These are phyloP conservation scores for Mycosphaerella sp. DNA, from an alignment of 2,329 filamentous ascomycete species.

Conservation along the genomic window DNA sequence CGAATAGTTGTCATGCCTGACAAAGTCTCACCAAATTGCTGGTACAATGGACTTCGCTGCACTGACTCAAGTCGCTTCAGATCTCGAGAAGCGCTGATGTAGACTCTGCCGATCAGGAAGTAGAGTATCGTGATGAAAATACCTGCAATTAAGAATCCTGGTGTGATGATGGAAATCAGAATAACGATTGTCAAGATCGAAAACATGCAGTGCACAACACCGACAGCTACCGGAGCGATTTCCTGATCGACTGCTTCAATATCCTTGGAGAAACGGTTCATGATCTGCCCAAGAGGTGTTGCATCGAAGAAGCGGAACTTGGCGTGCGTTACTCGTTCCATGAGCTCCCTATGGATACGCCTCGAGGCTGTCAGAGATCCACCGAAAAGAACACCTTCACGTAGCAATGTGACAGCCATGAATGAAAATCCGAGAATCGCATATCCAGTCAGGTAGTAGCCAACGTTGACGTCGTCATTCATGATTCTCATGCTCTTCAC, in stretches of 20 bases:
- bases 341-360: constrained; percentile 72
- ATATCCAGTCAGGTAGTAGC: constrained; percentile 79
- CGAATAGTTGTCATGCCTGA: constrained; percentile 94
- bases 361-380: constrained; percentile 84
- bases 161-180: constrained; percentile 82
- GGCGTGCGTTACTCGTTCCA: constrained; percentile 74
- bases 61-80: constrained; percentile 92
- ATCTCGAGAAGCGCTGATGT: constrained; percentile 87
- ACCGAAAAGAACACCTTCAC: constrained; percentile 86
- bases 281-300: constrained; percentile 89
- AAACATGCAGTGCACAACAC: constrained; percentile 59
- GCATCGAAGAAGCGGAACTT: constrained; percentile 98
- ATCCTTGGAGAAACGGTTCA: constrained; percentile 98
- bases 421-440: constrained; percentile 71
- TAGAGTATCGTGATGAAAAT: constrained; percentile 80
- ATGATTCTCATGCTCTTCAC: constrained; percentile 19
- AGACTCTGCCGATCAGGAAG: constrained; percentile 75
- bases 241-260: constrained; percentile 93
- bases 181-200: constrained; percentile 77
- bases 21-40: constrained; percentile 95
- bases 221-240: constrained; percentile 84
- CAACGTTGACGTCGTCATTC: constrained; percentile 56
- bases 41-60: constrained; percentile 88
- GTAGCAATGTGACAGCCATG: constrained; percentile 70
- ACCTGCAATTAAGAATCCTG: constrained; percentile 80